These are phyloP conservation scores for Isoetes taiwanensis DNA, from an alignment of 75 land plant species.

Conservation along the genomic window DNA sequence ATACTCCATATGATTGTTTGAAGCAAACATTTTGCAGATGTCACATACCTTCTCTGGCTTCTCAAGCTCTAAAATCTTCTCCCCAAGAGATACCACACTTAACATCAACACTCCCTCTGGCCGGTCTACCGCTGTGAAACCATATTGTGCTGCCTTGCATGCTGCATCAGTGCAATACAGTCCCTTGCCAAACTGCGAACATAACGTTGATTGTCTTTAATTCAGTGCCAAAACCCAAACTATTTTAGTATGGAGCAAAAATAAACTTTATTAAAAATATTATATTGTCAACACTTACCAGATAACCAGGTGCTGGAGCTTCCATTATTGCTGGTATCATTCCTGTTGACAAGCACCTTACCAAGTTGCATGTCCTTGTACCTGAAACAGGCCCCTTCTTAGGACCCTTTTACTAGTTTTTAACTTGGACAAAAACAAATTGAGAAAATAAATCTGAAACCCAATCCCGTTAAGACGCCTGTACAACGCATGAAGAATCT, in stretches of 20 bases:
- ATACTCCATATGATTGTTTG: background rate
- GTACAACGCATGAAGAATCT: background rate
- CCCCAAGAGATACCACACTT: conserved; percentile 45
- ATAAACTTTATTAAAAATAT: background rate
- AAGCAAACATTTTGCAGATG: background rate
- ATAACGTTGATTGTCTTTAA: background rate
- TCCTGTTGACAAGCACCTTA: conserved; percentile 43
- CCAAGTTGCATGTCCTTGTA: conserved; percentile 39
- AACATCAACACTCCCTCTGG: conserved; percentile 68
- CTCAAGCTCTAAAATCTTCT: conserved; percentile 30
- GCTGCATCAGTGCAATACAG: conserved; percentile 65
- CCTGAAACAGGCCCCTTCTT: conserved; percentile 17
- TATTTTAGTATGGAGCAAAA: background rate
- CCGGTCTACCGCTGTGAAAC: conserved; percentile 58
- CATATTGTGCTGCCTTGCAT: conserved; percentile 55
- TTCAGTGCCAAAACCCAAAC: background rate
- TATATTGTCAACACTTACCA: conserved; percentile 20
- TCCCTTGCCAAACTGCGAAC: conserved; percentile 49
- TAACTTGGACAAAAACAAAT: background rate
- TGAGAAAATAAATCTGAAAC: background rate
- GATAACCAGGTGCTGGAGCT: conserved; percentile 51
- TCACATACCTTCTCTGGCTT: conserved; percentile 34
- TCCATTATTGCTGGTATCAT: conserved; percentile 38
- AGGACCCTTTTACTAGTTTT: no score
- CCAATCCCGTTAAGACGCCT: background rate